Conservation (phyloP, 73 alveolate genomes). For the Paramecium bursaria region DNA sequence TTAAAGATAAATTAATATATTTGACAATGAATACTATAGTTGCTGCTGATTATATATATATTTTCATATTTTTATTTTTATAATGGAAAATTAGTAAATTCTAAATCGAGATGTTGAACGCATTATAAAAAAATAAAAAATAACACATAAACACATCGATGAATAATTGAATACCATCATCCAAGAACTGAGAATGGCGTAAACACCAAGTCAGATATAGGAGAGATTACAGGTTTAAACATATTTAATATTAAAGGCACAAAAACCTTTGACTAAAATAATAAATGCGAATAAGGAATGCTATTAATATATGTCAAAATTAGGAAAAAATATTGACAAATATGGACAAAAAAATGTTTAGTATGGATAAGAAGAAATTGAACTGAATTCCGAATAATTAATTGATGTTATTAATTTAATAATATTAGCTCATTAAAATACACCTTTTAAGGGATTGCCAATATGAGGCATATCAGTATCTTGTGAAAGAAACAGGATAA, state of each 20-base stretch:
- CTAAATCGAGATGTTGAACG: slow-evolving; percentile 19
- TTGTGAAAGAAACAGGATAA: slow-evolving; percentile 47
- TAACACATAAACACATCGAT: slow-evolving; percentile 4
- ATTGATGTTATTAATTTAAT: slow-evolving; percentile 36
- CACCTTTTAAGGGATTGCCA: slow-evolving; percentile 61
- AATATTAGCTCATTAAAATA: slow-evolving; percentile 35
- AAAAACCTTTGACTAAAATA: slow-evolving; percentile 60
- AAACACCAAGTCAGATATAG: not conserved
- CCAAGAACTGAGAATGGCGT: slow-evolving; percentile 5
- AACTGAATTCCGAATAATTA: slow-evolving; percentile 7
- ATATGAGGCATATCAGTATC: slow-evolving; percentile 53
- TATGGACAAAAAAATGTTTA: slow-evolving; percentile 49
- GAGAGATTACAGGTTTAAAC: slow-evolving; percentile 23
- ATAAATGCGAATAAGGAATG: slow-evolving; percentile 53
- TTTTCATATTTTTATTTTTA: slow-evolving; percentile 29
- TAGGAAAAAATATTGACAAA: slow-evolving; percentile 69
- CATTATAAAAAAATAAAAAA: slow-evolving; percentile 30
- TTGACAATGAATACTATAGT: slow-evolving; percentile 78
- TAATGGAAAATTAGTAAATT: not conserved
- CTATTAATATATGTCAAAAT: slow-evolving; percentile 59
- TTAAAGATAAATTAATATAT: slow-evolving; percentile 70
- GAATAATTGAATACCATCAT: slow-evolving; percentile 7
- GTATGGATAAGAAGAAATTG: slow-evolving; percentile 58
- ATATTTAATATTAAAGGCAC: not conserved
- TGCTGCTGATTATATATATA: slow-evolving; percentile 75